phyloP scores from a whole-genome alignment of 371 early-diverging fungal genomes.

The Rhizopus sp. region DNA sequence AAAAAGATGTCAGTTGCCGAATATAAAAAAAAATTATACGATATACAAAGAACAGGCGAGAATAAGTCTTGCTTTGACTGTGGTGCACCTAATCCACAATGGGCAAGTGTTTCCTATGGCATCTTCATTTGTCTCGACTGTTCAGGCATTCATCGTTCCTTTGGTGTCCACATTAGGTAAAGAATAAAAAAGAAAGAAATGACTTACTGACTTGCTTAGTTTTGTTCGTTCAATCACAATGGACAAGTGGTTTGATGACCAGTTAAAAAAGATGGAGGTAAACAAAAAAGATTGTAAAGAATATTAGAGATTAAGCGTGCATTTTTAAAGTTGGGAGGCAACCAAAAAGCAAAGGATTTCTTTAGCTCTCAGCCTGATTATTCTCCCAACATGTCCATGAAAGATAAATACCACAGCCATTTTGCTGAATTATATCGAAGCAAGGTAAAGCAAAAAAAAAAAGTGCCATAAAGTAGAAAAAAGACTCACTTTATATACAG shows the following conservation, averaged over 20 bases:
- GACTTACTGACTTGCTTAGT: constrained; percentile 35
- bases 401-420: constrained; percentile 84
- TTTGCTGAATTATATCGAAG: constrained; percentile 91
- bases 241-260: constrained; percentile 97
- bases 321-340: constrained; percentile 83
- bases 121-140: constrained; percentile 98
- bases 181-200: background rate
- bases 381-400: constrained; percentile 71
- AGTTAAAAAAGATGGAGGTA: constrained; percentile 90
- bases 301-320: background rate
- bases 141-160: constrained; percentile 89
- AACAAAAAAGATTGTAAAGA: constrained; percentile 3
- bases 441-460: constrained; percentile 52
- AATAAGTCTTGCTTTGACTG: constrained; percentile 87
- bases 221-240: constrained; percentile 98
- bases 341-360: constrained; percentile 85
- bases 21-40: constrained; percentile 68
- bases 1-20: constrained; percentile 41
- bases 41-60: constrained; percentile 72
- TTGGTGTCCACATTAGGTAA: constrained; percentile 93
- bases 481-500: constrained; percentile 14
- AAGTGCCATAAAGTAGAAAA: no score
- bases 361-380: constrained; percentile 88
- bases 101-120: constrained; percentile 96
- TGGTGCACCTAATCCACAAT: constrained; percentile 82